These are phyloP conservation scores for Abelmoschus esculentus DNA, from an alignment of 345 rosid species.

Conservation along the genomic window DNA sequence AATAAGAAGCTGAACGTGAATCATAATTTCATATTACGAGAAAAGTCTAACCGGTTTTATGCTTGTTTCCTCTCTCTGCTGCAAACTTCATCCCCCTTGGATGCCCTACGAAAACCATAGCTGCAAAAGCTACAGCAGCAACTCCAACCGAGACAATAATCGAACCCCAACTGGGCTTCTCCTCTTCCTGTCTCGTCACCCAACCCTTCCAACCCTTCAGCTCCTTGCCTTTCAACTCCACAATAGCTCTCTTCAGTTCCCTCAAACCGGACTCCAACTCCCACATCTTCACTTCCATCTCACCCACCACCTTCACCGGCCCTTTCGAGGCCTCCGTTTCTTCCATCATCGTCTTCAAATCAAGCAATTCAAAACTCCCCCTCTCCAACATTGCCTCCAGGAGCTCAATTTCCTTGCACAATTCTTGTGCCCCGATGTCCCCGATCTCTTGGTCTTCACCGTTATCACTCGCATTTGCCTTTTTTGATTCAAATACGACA, in stretches of 20 bases:
- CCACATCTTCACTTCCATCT: background rate
- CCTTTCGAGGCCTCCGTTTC: background rate
- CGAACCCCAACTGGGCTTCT: background rate
- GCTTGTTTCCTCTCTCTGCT: background rate
- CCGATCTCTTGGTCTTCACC: background rate
- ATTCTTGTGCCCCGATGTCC: background rate
- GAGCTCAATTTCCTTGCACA: background rate
- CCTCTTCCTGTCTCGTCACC: background rate
- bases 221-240: conserved; percentile 8
- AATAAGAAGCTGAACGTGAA: background rate
- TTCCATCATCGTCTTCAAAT: background rate
- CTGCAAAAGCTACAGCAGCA: background rate
- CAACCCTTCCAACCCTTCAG: background rate
- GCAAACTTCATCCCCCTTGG: background rate
- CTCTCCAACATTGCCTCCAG: conserved; percentile 9
- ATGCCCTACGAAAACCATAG: background rate
- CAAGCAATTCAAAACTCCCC: conserved; percentile 3
- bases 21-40: background rate
- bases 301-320: background rate
- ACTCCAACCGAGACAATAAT: background rate
- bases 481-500: background rate
- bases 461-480: background rate
- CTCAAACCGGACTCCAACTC: background rate
- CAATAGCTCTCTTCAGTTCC: conserved; percentile 4
- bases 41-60: background rate